Evolutionary conservation across 495 filamentous ascomycete species (phyloP), one percentile per base, ranked within the genome.

Genomic region (Aspergillus homomorphus): DNA sequence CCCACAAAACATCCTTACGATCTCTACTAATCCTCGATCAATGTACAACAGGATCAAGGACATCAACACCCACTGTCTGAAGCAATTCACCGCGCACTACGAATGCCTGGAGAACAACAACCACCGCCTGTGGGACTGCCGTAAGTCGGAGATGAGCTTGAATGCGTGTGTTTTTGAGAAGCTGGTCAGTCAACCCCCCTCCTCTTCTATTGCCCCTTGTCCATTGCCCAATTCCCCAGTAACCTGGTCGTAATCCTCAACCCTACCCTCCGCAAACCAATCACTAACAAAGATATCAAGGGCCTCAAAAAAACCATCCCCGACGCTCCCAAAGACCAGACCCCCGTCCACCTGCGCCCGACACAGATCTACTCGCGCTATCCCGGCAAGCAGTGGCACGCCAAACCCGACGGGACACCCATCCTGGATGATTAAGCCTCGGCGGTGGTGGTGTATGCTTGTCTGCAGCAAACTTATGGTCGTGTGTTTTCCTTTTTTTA

Each of bases 71-170:
- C 80, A 89, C 77, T 99, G 94, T 77, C 78, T 98, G 23, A 79
- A 86, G 46, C 82, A 96, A 76, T 99, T 99, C 82, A 87, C 89
- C 54, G 80, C 82, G 51, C 94, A 99, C 73, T 98, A 92, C 92
- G 77, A 89, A 64, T 99, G 94, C 67, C 82, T 99, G 51, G 95
- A 99, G 66, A 87, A 95, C 76, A 91, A 95, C 82, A 99, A 99
- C 78, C 93, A 98, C 72, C 87, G 91, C 69, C 75, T 98, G 44
- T 98, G 89, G 85, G 89, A 96, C 59, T 99, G 94, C 79, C 82
- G 94, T 61, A 69, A 70, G 66, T 63, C 71, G 41, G 92, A 98
- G 78, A 83, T 90, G 83, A 83, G 82, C 60, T 74, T 98, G 49
- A 98, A 96, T 78, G 84, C 82, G 66, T 99, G 94, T 76, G 91